Evolutionary conservation across 371 early-diverging fungal genomes (phyloP), one percentile per base, ranked within the genome.

Genomic region (Zychaea mexicana): DNA sequence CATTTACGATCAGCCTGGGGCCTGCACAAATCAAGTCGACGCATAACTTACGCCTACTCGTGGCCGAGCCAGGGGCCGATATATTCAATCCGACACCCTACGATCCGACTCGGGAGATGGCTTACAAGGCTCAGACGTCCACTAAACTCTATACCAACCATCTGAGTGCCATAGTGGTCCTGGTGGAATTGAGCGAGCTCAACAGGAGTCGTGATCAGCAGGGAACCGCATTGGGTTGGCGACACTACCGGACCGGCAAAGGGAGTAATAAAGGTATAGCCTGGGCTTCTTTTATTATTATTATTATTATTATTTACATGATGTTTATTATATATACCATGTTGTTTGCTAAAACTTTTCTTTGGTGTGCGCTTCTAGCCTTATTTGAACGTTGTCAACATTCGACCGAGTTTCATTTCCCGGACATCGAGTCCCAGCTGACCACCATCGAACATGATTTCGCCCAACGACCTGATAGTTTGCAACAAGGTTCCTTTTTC

Each of bases 361-460:
- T n/a, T n/a, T n/a, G n/a, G n/a, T n/a, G n/a, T n/a, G n/a, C n/a
- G n/a, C n/a, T n/a, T n/a, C n/a, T 57, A 58, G 90, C 80, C 6
- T 76, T 93, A 31, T 90, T 92, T 71, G 72, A 81, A 52, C 76
- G 86, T 45, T 90, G 90, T 67, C 82, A 82, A 57, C 79, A 83
- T 27, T 85, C 90, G 15, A 91, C 91, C 0, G 94, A 93, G 61
- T 86, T 92, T 46, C 94, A 93, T 73, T 92, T 92, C 68, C 81
- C 88, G 13, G 78, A 85, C 62, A 77, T 92, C 13, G 90, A 90
- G 57, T 68, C 73, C 2, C 94, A 93, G 69, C 60, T 92, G 38
- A 70, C 73, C 32, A 61, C 64, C 1, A 79, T 90, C 38, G 83
- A 86, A 63, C 71, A 82, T 1, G 86, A 83, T 38, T 80, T 88